phyloP scores from a whole-genome alignment of 164 flowering plant genomes.

The Buxus sempervirens region DNA sequence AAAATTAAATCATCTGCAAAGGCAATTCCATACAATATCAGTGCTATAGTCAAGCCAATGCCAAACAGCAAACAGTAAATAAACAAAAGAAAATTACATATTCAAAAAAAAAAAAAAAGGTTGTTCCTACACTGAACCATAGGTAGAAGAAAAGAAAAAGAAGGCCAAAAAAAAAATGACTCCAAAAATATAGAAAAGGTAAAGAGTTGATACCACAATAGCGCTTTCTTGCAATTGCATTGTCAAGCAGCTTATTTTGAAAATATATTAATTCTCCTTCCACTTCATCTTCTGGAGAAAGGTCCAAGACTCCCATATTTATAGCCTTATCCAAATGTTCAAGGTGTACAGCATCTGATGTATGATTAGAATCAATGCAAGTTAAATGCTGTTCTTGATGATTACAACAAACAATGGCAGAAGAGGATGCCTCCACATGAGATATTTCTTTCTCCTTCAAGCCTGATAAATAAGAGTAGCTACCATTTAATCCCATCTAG shows the following conservation, averaged over 20 bases:
- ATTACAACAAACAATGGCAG: conserved; percentile 27
- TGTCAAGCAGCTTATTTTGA: conserved; percentile 59
- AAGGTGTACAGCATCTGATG: conserved; percentile 23
- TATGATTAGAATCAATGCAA: conserved; percentile 17
- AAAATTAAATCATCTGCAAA: conserved; percentile 65
- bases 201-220: conserved; percentile 44
- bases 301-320: conserved; percentile 42
- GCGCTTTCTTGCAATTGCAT: conserved; percentile 50
- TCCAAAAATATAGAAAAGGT: conserved; percentile 8
- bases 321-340: conserved; percentile 49
- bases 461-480: conserved; percentile 31
- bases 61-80: neutral
- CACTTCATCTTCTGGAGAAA: conserved; percentile 79
- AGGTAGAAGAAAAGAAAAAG: neutral
- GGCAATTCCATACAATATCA: neutral
- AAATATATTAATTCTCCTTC: conserved; percentile 82
- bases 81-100: neutral
- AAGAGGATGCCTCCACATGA: conserved; percentile 23
- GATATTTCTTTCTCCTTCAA: conserved; percentile 21
- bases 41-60: neutral
- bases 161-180: neutral
- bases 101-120: neutral
- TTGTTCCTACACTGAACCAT: neutral
- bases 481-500: conserved; percentile 8
- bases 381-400: conserved; percentile 21